These are phyloP conservation scores for Suillus paluster DNA, from an alignment of 768 basidiomycete genomes.

Conservation along the genomic window DNA sequence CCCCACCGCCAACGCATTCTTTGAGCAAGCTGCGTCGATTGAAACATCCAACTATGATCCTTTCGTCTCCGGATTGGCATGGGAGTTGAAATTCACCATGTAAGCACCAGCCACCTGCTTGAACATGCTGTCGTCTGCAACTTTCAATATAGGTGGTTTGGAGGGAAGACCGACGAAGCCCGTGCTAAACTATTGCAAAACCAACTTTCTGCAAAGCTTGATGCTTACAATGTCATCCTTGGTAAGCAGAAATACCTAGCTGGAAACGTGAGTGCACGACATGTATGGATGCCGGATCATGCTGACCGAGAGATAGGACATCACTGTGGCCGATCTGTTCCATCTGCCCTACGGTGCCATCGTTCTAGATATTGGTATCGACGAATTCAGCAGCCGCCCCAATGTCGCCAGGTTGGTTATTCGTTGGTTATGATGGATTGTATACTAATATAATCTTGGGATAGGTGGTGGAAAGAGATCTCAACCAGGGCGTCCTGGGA, in stretches of 20 bases:
- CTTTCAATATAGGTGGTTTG: constrained; percentile 20
- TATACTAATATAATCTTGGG: not conserved
- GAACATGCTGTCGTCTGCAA: not conserved
- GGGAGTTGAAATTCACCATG: constrained; percentile 53
- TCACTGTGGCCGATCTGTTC: constrained; percentile 26
- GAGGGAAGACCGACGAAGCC: constrained; percentile 34
- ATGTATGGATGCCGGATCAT: not conserved
- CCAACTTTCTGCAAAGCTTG: constrained; percentile 36
- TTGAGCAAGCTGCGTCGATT: constrained; percentile 55
- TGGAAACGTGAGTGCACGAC: constrained; percentile 31
- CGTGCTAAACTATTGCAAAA: constrained; percentile 28
- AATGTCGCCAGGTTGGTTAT: constrained; percentile 23
- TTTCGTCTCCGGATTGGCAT: constrained; percentile 42
- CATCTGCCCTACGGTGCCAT: constrained; percentile 24
- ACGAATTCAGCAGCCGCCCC: constrained; percentile 21
- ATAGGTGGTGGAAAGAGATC: constrained; percentile 56
- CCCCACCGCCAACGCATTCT: constrained; percentile 41
- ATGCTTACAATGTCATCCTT: constrained; percentile 40
- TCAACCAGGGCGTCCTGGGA: constrained; percentile 48
- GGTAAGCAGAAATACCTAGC: constrained; percentile 39
- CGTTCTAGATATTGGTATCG: constrained; percentile 14
- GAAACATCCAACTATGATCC: constrained; percentile 59
- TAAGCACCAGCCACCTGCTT: constrained; percentile 29
- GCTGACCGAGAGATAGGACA: constrained; percentile 8
- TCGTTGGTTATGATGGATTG: not conserved